These are phyloP conservation scores for Cornus controversa DNA, from an alignment of 148 eudicot species.

Conservation along the genomic window DNA sequence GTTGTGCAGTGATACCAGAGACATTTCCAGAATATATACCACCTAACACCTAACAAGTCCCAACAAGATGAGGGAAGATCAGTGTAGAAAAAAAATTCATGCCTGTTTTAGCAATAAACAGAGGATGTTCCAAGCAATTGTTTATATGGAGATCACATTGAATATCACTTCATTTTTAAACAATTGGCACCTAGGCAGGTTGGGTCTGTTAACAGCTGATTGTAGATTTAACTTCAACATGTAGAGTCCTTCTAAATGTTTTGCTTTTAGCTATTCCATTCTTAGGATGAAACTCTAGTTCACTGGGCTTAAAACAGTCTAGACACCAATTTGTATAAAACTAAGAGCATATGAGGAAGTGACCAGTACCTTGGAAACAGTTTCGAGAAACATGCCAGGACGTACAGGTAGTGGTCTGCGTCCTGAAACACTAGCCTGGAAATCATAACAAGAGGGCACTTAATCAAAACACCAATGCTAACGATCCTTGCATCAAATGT, in stretches of 20 bases:
- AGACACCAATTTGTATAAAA: not conserved
- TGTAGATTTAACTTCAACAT: too few species aligned
- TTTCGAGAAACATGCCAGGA: constrained; percentile 99
- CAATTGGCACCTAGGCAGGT: not conserved
- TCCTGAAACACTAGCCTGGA: constrained; percentile 79
- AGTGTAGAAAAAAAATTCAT: not conserved
- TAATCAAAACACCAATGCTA: not conserved
- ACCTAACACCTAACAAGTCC: constrained; percentile 68
- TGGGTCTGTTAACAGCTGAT: too few species aligned
- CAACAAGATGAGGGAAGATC: not conserved
- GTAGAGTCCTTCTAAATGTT: not conserved
- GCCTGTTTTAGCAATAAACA: not conserved
- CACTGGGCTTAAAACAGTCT: not conserved
- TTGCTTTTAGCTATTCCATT: not conserved
- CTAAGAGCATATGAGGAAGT: not conserved
- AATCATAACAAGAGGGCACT: constrained; percentile 22
- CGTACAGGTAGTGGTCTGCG: constrained; percentile 80
- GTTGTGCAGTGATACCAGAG: constrained; percentile 95
- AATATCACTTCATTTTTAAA: not conserved
- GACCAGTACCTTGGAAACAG: constrained; percentile 78
- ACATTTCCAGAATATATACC: constrained; percentile 88
- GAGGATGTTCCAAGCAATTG: not conserved
- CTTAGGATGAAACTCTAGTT: not conserved
- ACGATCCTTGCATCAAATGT: not conserved
- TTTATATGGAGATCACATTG: not conserved